A percentile compares a stretch with the other conserved stretches of the same genome.
Conservation (phyloP, 2,329 filamentous ascomycete genomes). For the Claviceps maximensis region DNA sequence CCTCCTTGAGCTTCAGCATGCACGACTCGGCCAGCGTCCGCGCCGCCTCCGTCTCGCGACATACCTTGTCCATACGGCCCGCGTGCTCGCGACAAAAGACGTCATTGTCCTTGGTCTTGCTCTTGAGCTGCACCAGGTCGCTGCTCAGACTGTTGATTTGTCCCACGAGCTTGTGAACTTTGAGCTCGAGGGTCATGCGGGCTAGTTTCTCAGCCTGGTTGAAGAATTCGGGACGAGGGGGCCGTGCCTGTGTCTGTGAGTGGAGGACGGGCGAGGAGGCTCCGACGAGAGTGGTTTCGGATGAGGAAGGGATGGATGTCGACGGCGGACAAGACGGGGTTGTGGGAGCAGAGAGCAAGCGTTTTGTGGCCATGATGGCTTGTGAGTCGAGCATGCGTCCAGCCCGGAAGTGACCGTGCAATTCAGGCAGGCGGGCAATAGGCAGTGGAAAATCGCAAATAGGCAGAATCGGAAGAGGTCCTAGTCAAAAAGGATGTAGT, state of each 20-base stretch:
- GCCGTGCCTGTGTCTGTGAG: background rate
- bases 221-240: conserved; percentile 7
- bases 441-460: background rate
- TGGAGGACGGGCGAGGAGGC: background rate
- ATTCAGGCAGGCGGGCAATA: background rate
- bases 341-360: conserved; percentile 5
- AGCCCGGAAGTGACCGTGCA: background rate
- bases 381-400: background rate
- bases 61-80: conserved; percentile 15
- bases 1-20: background rate
- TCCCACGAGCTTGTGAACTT: conserved; percentile 16
- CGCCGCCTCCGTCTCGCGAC: conserved; percentile 19
- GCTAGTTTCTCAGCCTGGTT: conserved; percentile 21
- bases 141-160: conserved; percentile 18
- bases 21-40: conserved; percentile 13
- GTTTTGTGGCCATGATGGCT: conserved; percentile 2
- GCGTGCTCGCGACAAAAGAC: conserved; percentile 18
- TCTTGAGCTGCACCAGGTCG: conserved; percentile 16
- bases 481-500: too few relatives aligned
- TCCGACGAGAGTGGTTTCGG: background rate
- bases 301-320: background rate
- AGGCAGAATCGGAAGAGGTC: too few relatives aligned
- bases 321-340: background rate
- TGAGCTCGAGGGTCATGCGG: conserved; percentile 24
- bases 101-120: conserved; percentile 14